These are phyloP conservation scores for Gentiana straminea DNA, from an alignment of 257 asterid species.

Conservation along the genomic window DNA sequence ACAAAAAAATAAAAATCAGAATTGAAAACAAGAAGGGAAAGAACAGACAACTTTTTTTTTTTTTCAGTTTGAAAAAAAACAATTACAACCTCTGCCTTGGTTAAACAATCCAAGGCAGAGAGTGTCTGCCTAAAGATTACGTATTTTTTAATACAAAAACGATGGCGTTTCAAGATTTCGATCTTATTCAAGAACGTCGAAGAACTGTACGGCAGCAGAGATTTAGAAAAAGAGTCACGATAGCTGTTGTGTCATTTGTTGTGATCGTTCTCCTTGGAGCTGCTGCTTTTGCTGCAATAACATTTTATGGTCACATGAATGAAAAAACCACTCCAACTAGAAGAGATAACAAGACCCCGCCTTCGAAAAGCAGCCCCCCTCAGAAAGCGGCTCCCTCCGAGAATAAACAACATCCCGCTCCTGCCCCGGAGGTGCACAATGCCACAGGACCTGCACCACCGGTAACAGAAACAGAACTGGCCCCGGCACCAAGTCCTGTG, in stretches of 20 bases:
- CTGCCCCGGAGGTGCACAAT: too few relatives aligned
- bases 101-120: slow-evolving; percentile 36
- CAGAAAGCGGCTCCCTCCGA: not conserved
- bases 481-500: not conserved
- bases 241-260: slow-evolving; percentile 25
- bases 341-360: not conserved
- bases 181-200: slow-evolving; percentile 63
- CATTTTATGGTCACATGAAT: slow-evolving; percentile 11
- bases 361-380: not conserved
- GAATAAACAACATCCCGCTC: not conserved
- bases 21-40: not conserved
- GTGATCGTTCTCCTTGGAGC: slow-evolving; percentile 33
- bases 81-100: slow-evolving; percentile 61
- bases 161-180: slow-evolving; percentile 97
- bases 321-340: not conserved
- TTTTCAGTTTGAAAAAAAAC: too few relatives aligned
- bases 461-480: too few relatives aligned
- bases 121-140: slow-evolving; percentile 7
- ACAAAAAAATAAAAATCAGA: not conserved
- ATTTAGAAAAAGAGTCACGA: slow-evolving; percentile 24
- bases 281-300: slow-evolving; percentile 32
- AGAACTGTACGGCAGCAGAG: slow-evolving; percentile 35
- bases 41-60: not conserved
- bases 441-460: too few relatives aligned
- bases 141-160: not conserved